Evolutionary conservation across 2,329 filamentous ascomycete genomes (phyloP).

Genomic region (Trichoderma oligosporum): DNA sequence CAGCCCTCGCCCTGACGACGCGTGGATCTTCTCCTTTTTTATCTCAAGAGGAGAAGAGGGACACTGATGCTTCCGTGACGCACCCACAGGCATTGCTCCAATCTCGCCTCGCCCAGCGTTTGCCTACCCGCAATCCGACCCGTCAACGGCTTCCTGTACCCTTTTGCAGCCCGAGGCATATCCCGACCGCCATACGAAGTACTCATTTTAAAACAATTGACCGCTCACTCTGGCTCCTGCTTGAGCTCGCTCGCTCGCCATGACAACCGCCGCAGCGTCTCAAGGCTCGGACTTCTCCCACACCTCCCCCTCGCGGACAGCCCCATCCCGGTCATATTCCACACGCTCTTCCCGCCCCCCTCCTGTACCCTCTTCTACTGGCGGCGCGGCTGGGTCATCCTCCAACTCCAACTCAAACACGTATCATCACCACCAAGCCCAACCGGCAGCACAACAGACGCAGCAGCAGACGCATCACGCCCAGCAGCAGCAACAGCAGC

Average conservation of each 20-base stretch:
- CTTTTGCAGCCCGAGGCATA: conserved; percentile 2
- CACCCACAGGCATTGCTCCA: conserved; percentile 16
- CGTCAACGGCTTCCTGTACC: background rate
- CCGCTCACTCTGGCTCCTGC: no score
- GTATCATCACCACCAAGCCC: conserved; percentile 13
- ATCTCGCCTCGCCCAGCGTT: conserved; percentile 15
- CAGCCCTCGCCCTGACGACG: conserved; percentile 14
- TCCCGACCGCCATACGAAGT: background rate
- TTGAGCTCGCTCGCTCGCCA: conserved; percentile 18
- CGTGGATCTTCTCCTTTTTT: conserved; percentile 20
- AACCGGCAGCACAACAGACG: conserved; percentile 3
- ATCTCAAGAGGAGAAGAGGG: conserved; percentile 16
- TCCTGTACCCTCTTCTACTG: conserved; percentile 23
- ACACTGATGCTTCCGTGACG: conserved; percentile 18
- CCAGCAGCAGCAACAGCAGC: conserved; percentile 27
- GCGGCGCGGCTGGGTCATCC: conserved; percentile 22
- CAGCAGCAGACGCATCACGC: conserved; percentile 17
- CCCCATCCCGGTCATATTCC: conserved; percentile 36
- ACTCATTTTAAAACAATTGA: conserved; percentile 7
- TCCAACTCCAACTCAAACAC: conserved; percentile 23
- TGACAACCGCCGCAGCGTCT: conserved; percentile 31
- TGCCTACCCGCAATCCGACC: background rate
- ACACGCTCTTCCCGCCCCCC: conserved; percentile 33
- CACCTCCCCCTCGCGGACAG: conserved; percentile 27
- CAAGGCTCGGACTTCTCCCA: conserved; percentile 25